A percentile compares a stretch with the other conserved stretches of the same genome.
phyloP scores from a whole-genome alignment of 2,329 filamentous ascomycete genomes.

The Penicillium hesseltinei region DNA sequence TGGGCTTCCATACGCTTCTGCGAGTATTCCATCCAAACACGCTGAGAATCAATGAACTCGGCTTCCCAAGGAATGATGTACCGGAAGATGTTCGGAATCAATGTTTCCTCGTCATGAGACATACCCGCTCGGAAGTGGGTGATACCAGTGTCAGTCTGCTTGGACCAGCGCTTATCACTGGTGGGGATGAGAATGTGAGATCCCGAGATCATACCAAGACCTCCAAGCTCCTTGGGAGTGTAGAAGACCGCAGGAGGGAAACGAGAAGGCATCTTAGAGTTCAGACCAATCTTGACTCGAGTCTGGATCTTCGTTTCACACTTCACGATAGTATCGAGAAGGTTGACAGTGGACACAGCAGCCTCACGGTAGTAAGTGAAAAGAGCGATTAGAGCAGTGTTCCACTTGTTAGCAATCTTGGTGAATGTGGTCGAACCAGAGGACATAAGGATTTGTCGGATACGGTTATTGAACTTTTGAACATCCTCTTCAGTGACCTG shows the following conservation, averaged over 20 bases:
- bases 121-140: slow-evolving; percentile 97
- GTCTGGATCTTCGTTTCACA: slow-evolving; percentile 99
- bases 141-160: slow-evolving; percentile 95
- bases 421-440: slow-evolving; percentile 99
- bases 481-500: slow-evolving; percentile 98
- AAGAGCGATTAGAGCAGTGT: slow-evolving; percentile 91
- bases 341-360: slow-evolving; percentile 87
- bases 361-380: slow-evolving; percentile 99
- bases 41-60: slow-evolving; percentile 97
- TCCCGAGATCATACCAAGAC: slow-evolving; percentile 97
- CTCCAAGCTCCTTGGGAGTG: slow-evolving; percentile 95
- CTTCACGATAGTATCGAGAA: slow-evolving; percentile 97
- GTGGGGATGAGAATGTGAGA: slow-evolving; percentile 97
- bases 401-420: slow-evolving; percentile 99
- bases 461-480: slow-evolving; percentile 98
- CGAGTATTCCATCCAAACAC: slow-evolving; percentile 98
- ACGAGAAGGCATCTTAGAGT: slow-evolving; percentile 98
- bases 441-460: slow-evolving; percentile 97
- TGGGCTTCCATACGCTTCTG: slow-evolving; percentile 97
- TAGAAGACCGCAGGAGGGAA: slow-evolving; percentile 99
- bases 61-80: slow-evolving; percentile 99
- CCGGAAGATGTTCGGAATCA: slow-evolving; percentile 98
- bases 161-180: slow-evolving; percentile 96
- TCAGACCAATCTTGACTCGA: slow-evolving; percentile 95
- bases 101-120: slow-evolving; percentile 95